Conservation (phyloP, 2,329 filamentous ascomycete species). For the Scytalidium lignicola region DNA sequence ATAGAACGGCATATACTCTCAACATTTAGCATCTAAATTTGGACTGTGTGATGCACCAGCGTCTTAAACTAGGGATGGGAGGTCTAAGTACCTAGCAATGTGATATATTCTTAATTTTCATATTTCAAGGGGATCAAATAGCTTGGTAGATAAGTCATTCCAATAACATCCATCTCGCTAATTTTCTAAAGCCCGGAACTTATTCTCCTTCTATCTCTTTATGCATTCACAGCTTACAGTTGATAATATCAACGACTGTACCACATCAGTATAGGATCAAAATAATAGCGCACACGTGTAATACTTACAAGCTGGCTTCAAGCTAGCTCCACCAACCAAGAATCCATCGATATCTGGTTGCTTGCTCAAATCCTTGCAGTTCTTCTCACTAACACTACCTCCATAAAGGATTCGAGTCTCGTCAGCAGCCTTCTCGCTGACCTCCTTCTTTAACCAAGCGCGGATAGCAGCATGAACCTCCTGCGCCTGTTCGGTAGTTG, state of each 20-base stretch:
- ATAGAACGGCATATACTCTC: too few relatives aligned
- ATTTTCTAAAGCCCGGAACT: too few relatives aligned
- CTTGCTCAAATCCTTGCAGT: slow-evolving; percentile 88
- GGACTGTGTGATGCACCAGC: too few relatives aligned
- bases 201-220: neutral
- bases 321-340: slow-evolving; percentile 89
- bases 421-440: slow-evolving; percentile 70
- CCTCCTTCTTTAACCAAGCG: slow-evolving; percentile 76
- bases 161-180: too few relatives aligned
- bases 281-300: neutral
- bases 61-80: too few relatives aligned
- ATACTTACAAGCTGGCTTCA: slow-evolving; percentile 88
- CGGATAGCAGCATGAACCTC: slow-evolving; percentile 92
- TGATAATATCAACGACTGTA: slow-evolving; percentile 63
- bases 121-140: too few relatives aligned
- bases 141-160: too few relatives aligned
- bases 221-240: slow-evolving; percentile 39
- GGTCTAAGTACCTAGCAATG: too few relatives aligned
- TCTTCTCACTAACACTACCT: slow-evolving; percentile 96
- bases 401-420: slow-evolving; percentile 94
- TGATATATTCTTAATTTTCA: too few relatives aligned
- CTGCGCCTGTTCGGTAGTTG: slow-evolving; percentile 83
- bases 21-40: too few relatives aligned
- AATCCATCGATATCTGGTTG: slow-evolving; percentile 96
- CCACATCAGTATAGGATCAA: slow-evolving; percentile 6